phyloP scores from a whole-genome alignment of 257 asterid species.

The Nicotiana tabacum region DNA sequence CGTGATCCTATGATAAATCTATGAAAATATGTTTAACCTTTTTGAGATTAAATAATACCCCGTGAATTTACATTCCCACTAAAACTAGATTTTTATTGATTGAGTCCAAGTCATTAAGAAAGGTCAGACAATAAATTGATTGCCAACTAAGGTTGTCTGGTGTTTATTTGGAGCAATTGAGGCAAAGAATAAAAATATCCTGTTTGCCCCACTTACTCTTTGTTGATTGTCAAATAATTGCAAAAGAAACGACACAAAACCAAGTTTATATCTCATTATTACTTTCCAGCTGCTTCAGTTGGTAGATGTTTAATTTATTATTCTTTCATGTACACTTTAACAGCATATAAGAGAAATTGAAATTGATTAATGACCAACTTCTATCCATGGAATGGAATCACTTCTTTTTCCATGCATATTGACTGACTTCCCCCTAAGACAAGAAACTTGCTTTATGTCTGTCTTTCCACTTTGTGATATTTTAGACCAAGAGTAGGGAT shows the following conservation, averaged over 20 bases:
- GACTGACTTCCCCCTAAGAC: background rate
- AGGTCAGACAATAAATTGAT: background rate
- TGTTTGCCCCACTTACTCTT: background rate
- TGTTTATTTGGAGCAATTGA: background rate
- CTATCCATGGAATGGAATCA: background rate
- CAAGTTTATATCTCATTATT: background rate
- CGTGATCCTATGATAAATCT: no score
- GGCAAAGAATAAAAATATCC: background rate
- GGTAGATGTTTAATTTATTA: background rate
- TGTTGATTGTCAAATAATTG: constrained; percentile 3
- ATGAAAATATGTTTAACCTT: background rate
- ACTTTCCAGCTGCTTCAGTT: background rate
- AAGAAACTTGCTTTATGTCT: background rate
- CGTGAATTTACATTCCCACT: background rate
- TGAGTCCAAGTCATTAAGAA: background rate
- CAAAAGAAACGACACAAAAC: background rate
- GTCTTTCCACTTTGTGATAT: background rate
- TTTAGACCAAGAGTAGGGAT: background rate
- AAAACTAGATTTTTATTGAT: background rate
- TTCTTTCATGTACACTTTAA: background rate
- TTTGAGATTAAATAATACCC: background rate
- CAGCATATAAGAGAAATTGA: background rate
- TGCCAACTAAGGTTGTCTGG: background rate
- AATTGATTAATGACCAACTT: background rate
- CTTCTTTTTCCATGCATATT: background rate